Evolutionary conservation across 2,329 filamentous ascomycete genomes (phyloP).

Genomic region (Proliferodiscus dingleyae): DNA sequence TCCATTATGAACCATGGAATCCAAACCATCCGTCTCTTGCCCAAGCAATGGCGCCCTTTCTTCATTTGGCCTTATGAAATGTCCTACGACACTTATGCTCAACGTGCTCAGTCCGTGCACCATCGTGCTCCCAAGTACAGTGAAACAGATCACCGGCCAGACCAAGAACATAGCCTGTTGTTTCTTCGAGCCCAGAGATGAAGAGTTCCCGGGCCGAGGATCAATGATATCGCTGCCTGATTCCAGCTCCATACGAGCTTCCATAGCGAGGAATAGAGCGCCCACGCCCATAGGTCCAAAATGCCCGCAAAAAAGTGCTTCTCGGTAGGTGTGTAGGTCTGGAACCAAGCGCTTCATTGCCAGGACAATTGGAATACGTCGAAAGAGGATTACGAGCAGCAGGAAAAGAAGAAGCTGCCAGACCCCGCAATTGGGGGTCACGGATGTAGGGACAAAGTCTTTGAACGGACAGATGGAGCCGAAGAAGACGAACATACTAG

Average conservation of each 20-base stretch:
- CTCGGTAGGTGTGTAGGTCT: conserved; percentile 43
- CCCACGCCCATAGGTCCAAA: conserved; percentile 55
- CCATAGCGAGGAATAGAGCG: conserved; percentile 51
- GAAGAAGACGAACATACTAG: conserved; percentile 51
- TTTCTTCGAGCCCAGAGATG: conserved; percentile 29
- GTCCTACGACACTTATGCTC: conserved; percentile 43
- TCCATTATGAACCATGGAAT: conserved; percentile 44
- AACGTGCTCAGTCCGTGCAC: conserved; percentile 50
- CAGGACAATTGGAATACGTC: conserved; percentile 47
- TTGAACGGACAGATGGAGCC: conserved; percentile 50
- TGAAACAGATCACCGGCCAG: conserved; percentile 51
- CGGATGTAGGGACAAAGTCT: conserved; percentile 34
- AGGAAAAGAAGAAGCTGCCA: conserved; percentile 42
- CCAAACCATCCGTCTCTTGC: conserved; percentile 44
- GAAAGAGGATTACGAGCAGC: conserved; percentile 45
- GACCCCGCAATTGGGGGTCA: conserved; percentile 37
- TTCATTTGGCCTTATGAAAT: conserved; percentile 41
- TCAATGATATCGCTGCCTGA: conserved; percentile 42
- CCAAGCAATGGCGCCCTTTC: conserved; percentile 46
- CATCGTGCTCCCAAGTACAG: conserved; percentile 48
- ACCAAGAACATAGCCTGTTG: conserved; percentile 40
- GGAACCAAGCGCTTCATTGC: conserved; percentile 43
- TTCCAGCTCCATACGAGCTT: conserved; percentile 48
- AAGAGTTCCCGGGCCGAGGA: conserved; percentile 35
- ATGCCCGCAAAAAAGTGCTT: conserved; percentile 51